Percentiles rank a stretch among this genome's conserved stretches.
phyloP scores from a whole-genome alignment of 768 basidiomycete genomes.

The Lentinula boryana region DNA sequence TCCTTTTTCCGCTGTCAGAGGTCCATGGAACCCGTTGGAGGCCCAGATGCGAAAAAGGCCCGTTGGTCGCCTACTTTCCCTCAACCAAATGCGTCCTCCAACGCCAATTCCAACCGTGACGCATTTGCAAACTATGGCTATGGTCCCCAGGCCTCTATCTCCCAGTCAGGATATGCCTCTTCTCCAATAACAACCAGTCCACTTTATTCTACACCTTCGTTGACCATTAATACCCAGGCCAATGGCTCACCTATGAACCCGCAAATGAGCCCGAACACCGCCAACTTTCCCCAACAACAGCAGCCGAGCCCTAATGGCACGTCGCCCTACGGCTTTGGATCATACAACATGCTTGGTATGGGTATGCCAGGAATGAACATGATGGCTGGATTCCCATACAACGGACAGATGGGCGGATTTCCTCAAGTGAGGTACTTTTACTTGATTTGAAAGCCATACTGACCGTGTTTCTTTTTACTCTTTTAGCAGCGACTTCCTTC shows the following conservation, averaged over 20 bases:
- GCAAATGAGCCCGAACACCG: slow-evolving; percentile 68
- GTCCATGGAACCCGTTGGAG: slow-evolving; percentile 78
- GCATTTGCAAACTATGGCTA: slow-evolving; percentile 87
- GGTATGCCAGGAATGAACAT: slow-evolving; percentile 71
- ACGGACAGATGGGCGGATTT: slow-evolving; percentile 64
- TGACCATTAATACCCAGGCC: slow-evolving; percentile 59
- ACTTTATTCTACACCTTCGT: slow-evolving; percentile 68
- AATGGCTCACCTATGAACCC: slow-evolving; percentile 44
- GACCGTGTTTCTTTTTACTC: neutral
- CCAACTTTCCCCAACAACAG: slow-evolving; percentile 48
- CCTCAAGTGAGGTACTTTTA: slow-evolving; percentile 41
- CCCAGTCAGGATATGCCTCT: slow-evolving; percentile 48
- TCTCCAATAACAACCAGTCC: slow-evolving; percentile 47
- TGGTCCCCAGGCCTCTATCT: slow-evolving; percentile 63
- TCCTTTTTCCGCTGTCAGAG: slow-evolving; percentile 40
- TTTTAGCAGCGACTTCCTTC: slow-evolving; percentile 56
- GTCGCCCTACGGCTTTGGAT: slow-evolving; percentile 52
- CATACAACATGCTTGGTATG: slow-evolving; percentile 78
- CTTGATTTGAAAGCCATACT: neutral
- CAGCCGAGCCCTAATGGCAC: slow-evolving; percentile 40
- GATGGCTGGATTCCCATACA: slow-evolving; percentile 68
- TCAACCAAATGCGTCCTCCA: slow-evolving; percentile 27
- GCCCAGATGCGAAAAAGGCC: slow-evolving; percentile 84
- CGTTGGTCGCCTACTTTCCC: slow-evolving; percentile 75
- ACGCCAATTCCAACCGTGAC: slow-evolving; percentile 44